Evolutionary conservation across 2,329 filamentous ascomycete genomes (phyloP).

Genomic region (Phaeosphaeria sp.): DNA sequence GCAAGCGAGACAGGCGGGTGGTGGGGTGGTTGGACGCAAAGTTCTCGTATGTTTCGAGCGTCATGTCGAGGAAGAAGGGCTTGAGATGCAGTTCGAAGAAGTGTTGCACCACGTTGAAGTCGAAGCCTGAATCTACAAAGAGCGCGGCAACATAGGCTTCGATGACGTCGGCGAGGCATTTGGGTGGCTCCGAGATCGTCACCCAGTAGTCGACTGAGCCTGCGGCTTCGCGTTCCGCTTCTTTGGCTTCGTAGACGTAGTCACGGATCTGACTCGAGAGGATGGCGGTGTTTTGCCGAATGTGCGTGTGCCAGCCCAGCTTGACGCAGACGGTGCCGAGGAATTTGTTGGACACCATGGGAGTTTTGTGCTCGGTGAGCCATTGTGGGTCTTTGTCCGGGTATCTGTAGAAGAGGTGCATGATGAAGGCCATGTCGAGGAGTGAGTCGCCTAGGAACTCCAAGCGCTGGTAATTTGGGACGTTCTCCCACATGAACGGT

Average conservation of each 20-base stretch:
- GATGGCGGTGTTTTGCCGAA: constrained; percentile 62
- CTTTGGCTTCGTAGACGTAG: constrained; percentile 65
- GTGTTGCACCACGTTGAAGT: constrained; percentile 72
- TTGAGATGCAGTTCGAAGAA: constrained; percentile 81
- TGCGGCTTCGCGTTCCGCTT: constrained; percentile 57
- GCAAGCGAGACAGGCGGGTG: constrained; percentile 70
- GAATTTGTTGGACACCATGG: constrained; percentile 98
- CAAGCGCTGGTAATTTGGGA: constrained; percentile 87
- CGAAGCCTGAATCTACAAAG: constrained; percentile 86
- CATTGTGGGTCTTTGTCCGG: constrained; percentile 88
- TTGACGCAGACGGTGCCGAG: constrained; percentile 80
- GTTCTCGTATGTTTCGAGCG: constrained; percentile 72
- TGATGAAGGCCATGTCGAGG: constrained; percentile 84
- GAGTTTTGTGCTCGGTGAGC: constrained; percentile 98
- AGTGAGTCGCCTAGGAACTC: constrained; percentile 92
- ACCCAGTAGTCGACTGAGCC: constrained; percentile 74
- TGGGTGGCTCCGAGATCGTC: constrained; percentile 65
- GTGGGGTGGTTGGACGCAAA: constrained; percentile 86
- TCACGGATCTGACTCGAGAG: constrained; percentile 59
- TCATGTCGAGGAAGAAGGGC: constrained; percentile 85
- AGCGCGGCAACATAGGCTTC: constrained; percentile 90
- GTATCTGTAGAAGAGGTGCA: constrained; percentile 78
- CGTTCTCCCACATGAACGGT: constrained; percentile 73
- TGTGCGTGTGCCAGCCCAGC: constrained; percentile 76
- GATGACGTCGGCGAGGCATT: constrained; percentile 82